Evolutionary conservation across 2,329 filamentous ascomycete species (phyloP).

Genomic region (Hymenoscyphus albidus): DNA sequence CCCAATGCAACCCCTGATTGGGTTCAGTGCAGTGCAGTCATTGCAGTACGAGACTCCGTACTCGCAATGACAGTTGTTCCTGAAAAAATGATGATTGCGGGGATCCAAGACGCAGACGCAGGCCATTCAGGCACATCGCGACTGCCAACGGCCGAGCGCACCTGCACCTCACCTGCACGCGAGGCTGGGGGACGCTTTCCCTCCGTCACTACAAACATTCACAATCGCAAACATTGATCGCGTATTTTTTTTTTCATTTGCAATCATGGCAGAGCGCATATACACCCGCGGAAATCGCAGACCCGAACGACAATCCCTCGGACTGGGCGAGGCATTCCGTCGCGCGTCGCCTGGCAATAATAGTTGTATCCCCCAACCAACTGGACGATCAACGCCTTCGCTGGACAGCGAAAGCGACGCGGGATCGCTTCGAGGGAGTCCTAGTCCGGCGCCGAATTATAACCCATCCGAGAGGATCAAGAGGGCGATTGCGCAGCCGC

Average conservation of each 20-base stretch:
- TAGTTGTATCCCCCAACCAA: background rate
- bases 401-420: constrained; percentile 18
- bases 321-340: background rate
- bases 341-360: background rate
- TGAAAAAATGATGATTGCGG: background rate
- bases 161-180: background rate
- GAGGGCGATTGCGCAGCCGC: background rate
- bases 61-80: too few relatives aligned
- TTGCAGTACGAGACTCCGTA: too few relatives aligned
- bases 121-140: background rate
- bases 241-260: background rate
- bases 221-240: background rate
- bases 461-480: background rate
- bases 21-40: too few relatives aligned
- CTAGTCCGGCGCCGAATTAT: constrained; percentile 22
- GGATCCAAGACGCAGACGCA: background rate
- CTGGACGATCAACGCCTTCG: background rate
- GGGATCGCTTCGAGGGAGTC: constrained; percentile 18
- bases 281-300: background rate
- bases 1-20: too few relatives aligned
- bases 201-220: background rate
- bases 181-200: background rate
- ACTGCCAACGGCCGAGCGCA: background rate
- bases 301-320: constrained; percentile 5
- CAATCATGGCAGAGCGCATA: background rate